Base-by-base conservation (phyloP, 2,329 filamentous ascomycete genomes). In the Nannizziopsis barbatae region DNA sequence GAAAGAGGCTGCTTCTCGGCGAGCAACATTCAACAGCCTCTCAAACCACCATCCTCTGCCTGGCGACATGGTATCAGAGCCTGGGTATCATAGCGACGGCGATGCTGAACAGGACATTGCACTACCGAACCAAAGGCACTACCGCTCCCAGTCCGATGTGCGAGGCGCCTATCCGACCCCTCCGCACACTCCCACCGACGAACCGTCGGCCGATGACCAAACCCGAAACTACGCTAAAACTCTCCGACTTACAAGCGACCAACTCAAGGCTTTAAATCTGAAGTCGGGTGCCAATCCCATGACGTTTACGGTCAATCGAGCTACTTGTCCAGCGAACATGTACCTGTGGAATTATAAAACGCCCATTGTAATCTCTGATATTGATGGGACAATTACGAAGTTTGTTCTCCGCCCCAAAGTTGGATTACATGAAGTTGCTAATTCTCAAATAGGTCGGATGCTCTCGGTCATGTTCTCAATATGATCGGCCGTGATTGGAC, bases 401-500 rank as follows among this genome's bases (percentile, higher is more conserved):
- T 76, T 58, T 59, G 68, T 56, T 20, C 37, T 27, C 20, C 2
- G 6, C 3, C 11, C 18, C n/a, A 6, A 14, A 5, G 36, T 27
- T 18, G 5, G 30, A 41, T 53, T 8, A 30, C n/a, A n/a, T n/a
- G 14, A 9, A 20, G 12, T 32, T 44, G 45, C 57, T 61, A 55
- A 65, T 50, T n/a, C 15, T 22, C 9, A 6, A 12, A 32, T 53
- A 73, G 70, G 51, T 95, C 89, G 2, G 89, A 95, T 68, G 89
- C 88, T 12, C 72, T 95, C 11, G 92, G 92, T 11, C 92, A 98
- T 61, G 86, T 98, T 38, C 69, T 96, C 47, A 96, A 90, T 71
- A 92, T 92, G 80, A 90, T 98, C 55, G 92, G 92, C 37, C 83
- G 92, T 42, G 92, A 98, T 66, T 98, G 92, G 92, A 98, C 92